Evolutionary conservation across 768 basidiomycete species (phyloP).

Genomic region (Podaxis pistillaris): DNA sequence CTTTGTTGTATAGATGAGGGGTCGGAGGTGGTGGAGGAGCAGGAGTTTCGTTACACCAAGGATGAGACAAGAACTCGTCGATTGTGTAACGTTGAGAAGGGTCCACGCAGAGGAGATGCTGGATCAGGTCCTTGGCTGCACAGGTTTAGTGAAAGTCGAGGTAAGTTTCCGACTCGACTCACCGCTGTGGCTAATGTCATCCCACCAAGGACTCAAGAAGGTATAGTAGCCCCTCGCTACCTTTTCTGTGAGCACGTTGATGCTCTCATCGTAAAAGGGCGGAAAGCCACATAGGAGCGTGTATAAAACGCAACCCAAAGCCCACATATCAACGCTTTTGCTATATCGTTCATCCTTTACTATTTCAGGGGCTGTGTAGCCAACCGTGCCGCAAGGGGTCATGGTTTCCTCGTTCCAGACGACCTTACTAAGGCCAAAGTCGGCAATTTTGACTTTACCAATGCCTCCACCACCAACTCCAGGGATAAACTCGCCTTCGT

Average conservation of each 20-base stretch:
- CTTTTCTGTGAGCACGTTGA: slow-evolving; percentile 97
- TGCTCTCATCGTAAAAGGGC: slow-evolving; percentile 99
- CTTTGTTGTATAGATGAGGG: slow-evolving; percentile 46
- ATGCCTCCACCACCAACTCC: slow-evolving; percentile 97
- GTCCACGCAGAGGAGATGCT: slow-evolving; percentile 93
- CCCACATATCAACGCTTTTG: slow-evolving; percentile 99
- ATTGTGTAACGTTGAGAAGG: slow-evolving; percentile 95
- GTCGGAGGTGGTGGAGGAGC: slow-evolving; percentile 66
- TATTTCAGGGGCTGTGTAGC: slow-evolving; percentile 99
- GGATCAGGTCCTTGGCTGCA: slow-evolving; percentile 91
- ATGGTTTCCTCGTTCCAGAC: slow-evolving; percentile 99
- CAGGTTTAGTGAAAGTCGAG: background rate
- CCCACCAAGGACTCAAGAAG: slow-evolving; percentile 99
- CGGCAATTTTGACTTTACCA: slow-evolving; percentile 97
- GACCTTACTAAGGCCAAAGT: slow-evolving; percentile 96
- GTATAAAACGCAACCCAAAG: slow-evolving; percentile 97
- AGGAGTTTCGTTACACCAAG: slow-evolving; percentile 83
- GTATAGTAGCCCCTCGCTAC: slow-evolving; percentile 97
- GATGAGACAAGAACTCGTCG: slow-evolving; percentile 95
- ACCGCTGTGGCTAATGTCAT: slow-evolving; percentile 86
- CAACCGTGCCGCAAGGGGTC: slow-evolving; percentile 99
- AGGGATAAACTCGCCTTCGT: slow-evolving; percentile 93
- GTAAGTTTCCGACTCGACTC: slow-evolving; percentile 17
- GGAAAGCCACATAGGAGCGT: slow-evolving; percentile 96
- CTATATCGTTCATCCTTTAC: slow-evolving; percentile 98